Evolutionary conservation across 2,329 filamentous ascomycete species (phyloP).

Genomic region (Colletotrichum sojae): DNA sequence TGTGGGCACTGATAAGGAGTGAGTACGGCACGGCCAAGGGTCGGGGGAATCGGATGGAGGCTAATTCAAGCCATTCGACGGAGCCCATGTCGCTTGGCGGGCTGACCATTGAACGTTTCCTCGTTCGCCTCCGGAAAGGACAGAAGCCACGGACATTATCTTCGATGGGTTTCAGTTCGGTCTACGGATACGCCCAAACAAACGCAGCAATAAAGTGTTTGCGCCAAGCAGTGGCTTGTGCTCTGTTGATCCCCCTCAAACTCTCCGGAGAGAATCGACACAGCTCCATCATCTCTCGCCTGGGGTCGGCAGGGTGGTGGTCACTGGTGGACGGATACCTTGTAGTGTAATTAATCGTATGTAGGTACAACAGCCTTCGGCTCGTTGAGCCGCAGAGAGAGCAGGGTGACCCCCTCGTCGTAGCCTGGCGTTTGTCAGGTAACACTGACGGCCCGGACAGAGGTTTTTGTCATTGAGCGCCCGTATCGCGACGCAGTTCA

Average conservation of each 20-base stretch:
- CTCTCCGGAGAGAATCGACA: slow-evolving; percentile 1
- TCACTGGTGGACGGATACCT: no score
- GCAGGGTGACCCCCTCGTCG: slow-evolving; percentile 13
- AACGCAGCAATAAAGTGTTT: slow-evolving; percentile 2
- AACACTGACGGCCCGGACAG: slow-evolving; percentile 7
- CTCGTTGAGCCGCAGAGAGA: slow-evolving; percentile 7
- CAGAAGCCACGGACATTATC: neutral
- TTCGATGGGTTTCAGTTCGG: neutral
- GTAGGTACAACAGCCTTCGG: neutral
- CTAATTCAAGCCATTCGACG: slow-evolving; percentile 34
- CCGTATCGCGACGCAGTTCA: slow-evolving; percentile 18
- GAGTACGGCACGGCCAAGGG: slow-evolving; percentile 20
- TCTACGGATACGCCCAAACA: neutral
- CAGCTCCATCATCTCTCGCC: neutral
- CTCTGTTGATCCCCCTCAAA: slow-evolving; percentile 24
- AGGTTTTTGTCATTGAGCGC: slow-evolving; percentile 17
- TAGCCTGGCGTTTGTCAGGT: neutral
- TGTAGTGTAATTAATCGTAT: neutral
- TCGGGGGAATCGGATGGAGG: slow-evolving; percentile 31
- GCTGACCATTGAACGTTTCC: slow-evolving; percentile 10
- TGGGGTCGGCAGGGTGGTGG: neutral
- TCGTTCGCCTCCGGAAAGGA: neutral
- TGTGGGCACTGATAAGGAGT: slow-evolving; percentile 42
- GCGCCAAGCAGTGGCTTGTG: slow-evolving; percentile 28
- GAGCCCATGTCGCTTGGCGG: slow-evolving; percentile 27